These are phyloP conservation scores for Boletus patriciae DNA, from an alignment of 768 basidiomycete species.

Conservation along the genomic window DNA sequence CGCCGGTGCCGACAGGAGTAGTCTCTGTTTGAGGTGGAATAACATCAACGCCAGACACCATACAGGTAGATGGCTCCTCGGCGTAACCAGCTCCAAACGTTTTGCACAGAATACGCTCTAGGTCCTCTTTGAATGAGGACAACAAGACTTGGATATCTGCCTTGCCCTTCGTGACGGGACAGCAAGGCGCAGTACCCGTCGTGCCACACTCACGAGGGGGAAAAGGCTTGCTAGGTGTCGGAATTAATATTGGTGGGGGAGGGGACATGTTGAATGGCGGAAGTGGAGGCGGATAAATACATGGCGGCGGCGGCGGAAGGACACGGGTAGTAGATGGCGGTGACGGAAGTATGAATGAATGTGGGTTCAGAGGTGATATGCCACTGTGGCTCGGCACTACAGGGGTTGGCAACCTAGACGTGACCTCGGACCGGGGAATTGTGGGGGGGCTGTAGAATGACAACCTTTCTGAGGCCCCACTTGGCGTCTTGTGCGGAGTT, in stretches of 20 bases:
- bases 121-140: constrained; percentile 50
- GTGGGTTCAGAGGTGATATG: neutral
- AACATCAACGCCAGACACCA: neutral
- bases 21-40: neutral
- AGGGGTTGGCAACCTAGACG: neutral
- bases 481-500: constrained; percentile 39
- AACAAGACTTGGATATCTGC: constrained; percentile 49
- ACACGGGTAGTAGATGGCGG: constrained; percentile 15
- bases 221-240: neutral
- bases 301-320: constrained; percentile 20
- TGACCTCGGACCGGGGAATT: neutral
- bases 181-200: constrained; percentile 33
- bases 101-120: constrained; percentile 46
- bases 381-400: neutral
- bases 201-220: neutral
- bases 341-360: neutral
- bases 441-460: constrained; percentile 5
- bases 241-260: constrained; percentile 1
- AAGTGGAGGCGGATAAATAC: constrained; percentile 16
- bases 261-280: constrained; percentile 5
- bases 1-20: neutral
- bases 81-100: constrained; percentile 32
- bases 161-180: constrained; percentile 47
- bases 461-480: constrained; percentile 1
- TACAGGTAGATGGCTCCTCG: neutral